A percentile compares a stretch with the other conserved stretches of the same genome.
Evolutionary conservation across 2,329 filamentous ascomycete species (phyloP).

Genomic region (Ophiostoma australiae): DNA sequence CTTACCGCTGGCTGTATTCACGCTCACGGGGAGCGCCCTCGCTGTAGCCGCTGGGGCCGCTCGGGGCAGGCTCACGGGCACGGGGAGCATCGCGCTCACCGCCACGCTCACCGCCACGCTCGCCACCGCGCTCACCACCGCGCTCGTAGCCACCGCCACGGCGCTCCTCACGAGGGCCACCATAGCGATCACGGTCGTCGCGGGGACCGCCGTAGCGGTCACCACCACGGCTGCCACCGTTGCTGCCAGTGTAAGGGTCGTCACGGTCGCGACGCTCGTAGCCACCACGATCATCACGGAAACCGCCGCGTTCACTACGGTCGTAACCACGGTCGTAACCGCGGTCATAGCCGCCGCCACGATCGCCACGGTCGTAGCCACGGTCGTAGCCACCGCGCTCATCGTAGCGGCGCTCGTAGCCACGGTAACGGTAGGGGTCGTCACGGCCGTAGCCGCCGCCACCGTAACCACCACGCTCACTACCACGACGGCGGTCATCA

Average conservation of each 20-base stretch:
- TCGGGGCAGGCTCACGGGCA: slow-evolving; percentile 30
- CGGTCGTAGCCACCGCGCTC: slow-evolving; percentile 51
- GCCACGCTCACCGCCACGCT: slow-evolving; percentile 23
- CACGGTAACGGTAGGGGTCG: slow-evolving; percentile 35
- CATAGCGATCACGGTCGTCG: slow-evolving; percentile 44
- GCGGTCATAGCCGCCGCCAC: slow-evolving; percentile 43
- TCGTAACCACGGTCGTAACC: slow-evolving; percentile 19
- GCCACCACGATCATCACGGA: slow-evolving; percentile 37
- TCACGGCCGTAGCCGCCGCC: slow-evolving; percentile 44
- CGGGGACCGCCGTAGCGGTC: slow-evolving; percentile 46
- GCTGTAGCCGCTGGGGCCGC: slow-evolving; percentile 38
- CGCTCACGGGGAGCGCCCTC: slow-evolving; percentile 42
- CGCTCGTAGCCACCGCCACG: slow-evolving; percentile 33
- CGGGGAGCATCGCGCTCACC: slow-evolving; percentile 32
- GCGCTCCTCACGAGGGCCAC: slow-evolving; percentile 34
- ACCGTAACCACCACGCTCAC: slow-evolving; percentile 46
- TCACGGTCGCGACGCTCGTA: slow-evolving; percentile 50
- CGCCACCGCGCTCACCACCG: slow-evolving; percentile 32
- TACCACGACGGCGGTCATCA: slow-evolving; percentile 58
- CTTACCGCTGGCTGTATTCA: slow-evolving; percentile 41
- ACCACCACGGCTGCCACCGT: slow-evolving; percentile 40
- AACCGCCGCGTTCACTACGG: slow-evolving; percentile 22
- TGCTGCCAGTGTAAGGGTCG: slow-evolving; percentile 32
- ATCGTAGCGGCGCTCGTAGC: slow-evolving; percentile 38
- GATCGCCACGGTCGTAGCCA: slow-evolving; percentile 43